phyloP scores from a whole-genome alignment of 2,329 filamentous ascomycete species.

The Colletotrichum horii region DNA sequence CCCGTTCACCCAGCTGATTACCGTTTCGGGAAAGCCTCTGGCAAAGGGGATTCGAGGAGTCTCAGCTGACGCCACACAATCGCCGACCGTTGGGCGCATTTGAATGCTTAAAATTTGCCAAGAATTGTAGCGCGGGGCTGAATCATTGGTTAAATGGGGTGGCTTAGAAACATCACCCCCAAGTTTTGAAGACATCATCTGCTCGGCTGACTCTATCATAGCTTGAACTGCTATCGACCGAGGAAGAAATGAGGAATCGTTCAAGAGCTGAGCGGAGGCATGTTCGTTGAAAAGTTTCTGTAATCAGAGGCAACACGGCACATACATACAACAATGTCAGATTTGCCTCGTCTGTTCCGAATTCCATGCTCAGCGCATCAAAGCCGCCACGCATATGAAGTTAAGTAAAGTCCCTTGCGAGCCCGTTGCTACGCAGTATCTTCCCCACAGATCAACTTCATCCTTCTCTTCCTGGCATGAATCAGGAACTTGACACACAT shows the following conservation, averaged over 20 bases:
- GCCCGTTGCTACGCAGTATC: background rate
- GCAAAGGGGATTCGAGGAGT: background rate
- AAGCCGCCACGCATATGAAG: background rate
- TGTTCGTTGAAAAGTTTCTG: background rate
- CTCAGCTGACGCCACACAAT: background rate
- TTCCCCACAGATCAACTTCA: background rate
- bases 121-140: constrained; percentile 4
- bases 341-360: fast-evolving
- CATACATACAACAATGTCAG: background rate
- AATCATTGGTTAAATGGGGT: background rate
- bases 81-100: background rate
- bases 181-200: background rate
- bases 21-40: background rate
- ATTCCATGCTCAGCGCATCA: background rate
- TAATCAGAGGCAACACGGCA: background rate
- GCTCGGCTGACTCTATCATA: background rate
- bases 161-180: background rate
- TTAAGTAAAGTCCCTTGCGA: background rate
- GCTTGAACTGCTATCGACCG: background rate
- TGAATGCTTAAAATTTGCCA: background rate
- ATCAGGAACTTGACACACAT: background rate
- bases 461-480: background rate
- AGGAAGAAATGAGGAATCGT: background rate
- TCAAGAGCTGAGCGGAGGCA: background rate
- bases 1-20: background rate